Conservation (phyloP, 345 rosid species). For the Eutrema yunnanense region DNA sequence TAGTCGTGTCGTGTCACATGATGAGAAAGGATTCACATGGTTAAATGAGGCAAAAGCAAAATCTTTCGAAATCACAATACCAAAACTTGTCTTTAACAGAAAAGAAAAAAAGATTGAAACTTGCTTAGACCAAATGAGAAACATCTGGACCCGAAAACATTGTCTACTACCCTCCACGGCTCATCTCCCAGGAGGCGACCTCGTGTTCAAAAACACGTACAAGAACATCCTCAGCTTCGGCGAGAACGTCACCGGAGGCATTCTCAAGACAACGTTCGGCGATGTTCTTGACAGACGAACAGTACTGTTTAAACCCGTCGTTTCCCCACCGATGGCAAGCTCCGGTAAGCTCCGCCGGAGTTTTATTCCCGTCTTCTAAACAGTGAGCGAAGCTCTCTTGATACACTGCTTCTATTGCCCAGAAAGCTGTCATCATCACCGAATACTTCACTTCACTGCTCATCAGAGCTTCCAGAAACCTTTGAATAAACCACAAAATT, state of each 20-base stretch:
- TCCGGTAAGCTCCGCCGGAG: conserved; percentile 43
- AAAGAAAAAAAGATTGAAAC: background rate
- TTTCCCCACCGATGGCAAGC: conserved; percentile 90
- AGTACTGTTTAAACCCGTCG: conserved; percentile 50
- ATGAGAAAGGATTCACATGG: background rate
- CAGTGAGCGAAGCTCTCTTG: conserved; percentile 79
- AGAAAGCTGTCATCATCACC: conserved; percentile 50
- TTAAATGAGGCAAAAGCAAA: background rate
- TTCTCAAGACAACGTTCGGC: conserved; percentile 47
- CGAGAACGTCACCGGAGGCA: conserved; percentile 38
- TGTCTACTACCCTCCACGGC: conserved; percentile 31
- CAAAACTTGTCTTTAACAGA: background rate
- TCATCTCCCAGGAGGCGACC: conserved; percentile 78
- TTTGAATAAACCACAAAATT: conserved; percentile 8
- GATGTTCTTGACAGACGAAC: conserved; percentile 44
- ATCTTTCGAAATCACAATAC: background rate
- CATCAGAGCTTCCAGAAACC: conserved; percentile 64
- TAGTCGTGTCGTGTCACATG: background rate
- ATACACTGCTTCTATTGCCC: conserved; percentile 80
- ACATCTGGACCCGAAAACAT: background rate
- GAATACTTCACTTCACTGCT: conserved; percentile 49
- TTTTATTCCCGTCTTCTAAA: conserved; percentile 49
- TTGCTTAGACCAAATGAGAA: background rate
- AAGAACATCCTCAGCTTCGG: conserved; percentile 48
- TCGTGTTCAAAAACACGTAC: conserved; percentile 58